Evolutionary conservation across 441 rosid species (phyloP).

Genomic region (Sinapis alba): DNA sequence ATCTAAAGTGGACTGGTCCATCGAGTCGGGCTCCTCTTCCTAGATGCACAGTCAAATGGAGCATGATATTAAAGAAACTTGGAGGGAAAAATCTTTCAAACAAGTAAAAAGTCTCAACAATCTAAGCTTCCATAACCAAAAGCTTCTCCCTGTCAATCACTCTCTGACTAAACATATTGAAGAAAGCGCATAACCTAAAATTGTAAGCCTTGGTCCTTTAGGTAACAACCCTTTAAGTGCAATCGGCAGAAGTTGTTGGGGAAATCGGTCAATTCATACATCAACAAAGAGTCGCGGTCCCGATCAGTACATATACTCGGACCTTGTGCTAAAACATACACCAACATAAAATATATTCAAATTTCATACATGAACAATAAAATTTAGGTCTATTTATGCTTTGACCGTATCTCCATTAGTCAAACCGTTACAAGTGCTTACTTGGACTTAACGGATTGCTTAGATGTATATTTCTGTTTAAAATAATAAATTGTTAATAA

Average conservation of each 20-base stretch:
- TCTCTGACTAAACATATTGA: background rate
- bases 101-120: background rate
- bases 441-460: too few relatives aligned
- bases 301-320: too few relatives aligned
- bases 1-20: background rate
- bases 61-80: background rate
- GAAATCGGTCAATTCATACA: too few relatives aligned
- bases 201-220: background rate
- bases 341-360: too few relatives aligned
- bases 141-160: background rate
- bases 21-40: background rate
- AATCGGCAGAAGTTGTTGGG: background rate
- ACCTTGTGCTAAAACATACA: too few relatives aligned
- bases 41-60: background rate
- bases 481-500: too few relatives aligned
- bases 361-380: too few relatives aligned
- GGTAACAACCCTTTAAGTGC: background rate
- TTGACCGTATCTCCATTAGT: too few relatives aligned
- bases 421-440: too few relatives aligned
- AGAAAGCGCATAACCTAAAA: background rate
- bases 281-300: too few relatives aligned
- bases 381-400: too few relatives aligned
- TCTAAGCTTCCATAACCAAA: background rate
- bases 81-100: background rate
- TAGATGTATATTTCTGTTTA: too few relatives aligned